phyloP scores from a whole-genome alignment of 179 eudicot genomes.

The Beta corolliflora region DNA sequence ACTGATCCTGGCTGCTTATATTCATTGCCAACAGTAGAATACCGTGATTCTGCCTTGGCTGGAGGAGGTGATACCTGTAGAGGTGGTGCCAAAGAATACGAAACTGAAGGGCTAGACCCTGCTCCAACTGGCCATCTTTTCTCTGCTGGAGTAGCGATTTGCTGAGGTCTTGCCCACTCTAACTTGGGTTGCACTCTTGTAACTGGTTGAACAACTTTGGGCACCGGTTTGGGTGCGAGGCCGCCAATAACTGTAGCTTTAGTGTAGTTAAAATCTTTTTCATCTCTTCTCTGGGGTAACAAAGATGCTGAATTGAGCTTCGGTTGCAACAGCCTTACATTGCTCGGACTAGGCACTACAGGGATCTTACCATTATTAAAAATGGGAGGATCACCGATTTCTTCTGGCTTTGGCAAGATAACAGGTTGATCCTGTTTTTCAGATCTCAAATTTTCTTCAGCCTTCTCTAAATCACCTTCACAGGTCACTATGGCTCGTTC shows the following conservation, averaged over 20 bases:
- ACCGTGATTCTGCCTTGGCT: constrained; percentile 51
- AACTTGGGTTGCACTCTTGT: constrained; percentile 53
- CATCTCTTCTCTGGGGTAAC: constrained; percentile 66
- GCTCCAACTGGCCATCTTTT: constrained; percentile 60
- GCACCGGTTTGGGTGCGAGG: constrained; percentile 41
- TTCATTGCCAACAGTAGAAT: constrained; percentile 45
- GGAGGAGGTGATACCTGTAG: constrained; percentile 58
- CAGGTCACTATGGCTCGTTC: constrained; percentile 79
- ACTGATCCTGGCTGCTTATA: constrained; percentile 67
- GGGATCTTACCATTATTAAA: constrained; percentile 38
- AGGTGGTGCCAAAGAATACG: constrained; percentile 56
- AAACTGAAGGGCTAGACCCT: constrained; percentile 53
- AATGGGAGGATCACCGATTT: constrained; percentile 44
- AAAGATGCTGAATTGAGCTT: constrained; percentile 38
- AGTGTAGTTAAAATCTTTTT: constrained; percentile 66
- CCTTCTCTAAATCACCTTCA: constrained; percentile 90
- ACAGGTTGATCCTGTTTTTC: constrained; percentile 63
- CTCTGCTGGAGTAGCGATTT: constrained; percentile 39
- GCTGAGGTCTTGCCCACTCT: constrained; percentile 67
- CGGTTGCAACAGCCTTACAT: constrained; percentile 42
- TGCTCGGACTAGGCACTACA: constrained; percentile 37
- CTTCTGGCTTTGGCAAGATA: constrained; percentile 52
- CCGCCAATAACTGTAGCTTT: constrained; percentile 53
- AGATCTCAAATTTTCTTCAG: constrained; percentile 57
- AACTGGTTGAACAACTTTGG: constrained; percentile 48